These are phyloP conservation scores for Xylaria sp. DNA, from an alignment of 2,329 filamentous ascomycete species.

Conservation along the genomic window DNA sequence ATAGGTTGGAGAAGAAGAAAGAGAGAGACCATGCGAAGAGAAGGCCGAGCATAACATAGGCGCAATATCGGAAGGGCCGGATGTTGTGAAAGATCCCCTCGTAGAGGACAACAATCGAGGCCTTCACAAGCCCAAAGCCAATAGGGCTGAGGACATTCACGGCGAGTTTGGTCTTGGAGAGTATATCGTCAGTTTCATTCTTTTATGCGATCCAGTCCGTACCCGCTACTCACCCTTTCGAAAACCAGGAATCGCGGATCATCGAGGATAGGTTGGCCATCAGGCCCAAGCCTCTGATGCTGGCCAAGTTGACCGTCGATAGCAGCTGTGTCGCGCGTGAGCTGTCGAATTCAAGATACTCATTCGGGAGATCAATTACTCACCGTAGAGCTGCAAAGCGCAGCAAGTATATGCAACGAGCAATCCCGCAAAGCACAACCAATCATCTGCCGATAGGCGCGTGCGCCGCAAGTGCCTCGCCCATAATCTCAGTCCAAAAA, in stretches of 20 bases:
- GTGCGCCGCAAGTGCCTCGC: slow-evolving; percentile 31
- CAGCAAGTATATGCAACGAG: slow-evolving; percentile 33
- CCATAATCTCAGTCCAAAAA: slow-evolving; percentile 37
- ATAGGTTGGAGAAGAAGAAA: slow-evolving; percentile 45
- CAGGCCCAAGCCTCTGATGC: slow-evolving; percentile 34
- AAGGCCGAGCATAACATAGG: slow-evolving; percentile 34
- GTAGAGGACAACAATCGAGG: slow-evolving; percentile 40
- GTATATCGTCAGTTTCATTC: not conserved
- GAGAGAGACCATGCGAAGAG: slow-evolving; percentile 41
- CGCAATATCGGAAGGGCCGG: slow-evolving; percentile 31
- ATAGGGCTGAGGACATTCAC: slow-evolving; percentile 38
- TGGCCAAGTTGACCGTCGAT: slow-evolving; percentile 39
- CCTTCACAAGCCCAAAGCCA: slow-evolving; percentile 40
- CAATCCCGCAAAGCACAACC: slow-evolving; percentile 28
- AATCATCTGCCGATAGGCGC: slow-evolving; percentile 34
- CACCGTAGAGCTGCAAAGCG: slow-evolving; percentile 33
- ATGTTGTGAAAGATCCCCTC: slow-evolving; percentile 37
- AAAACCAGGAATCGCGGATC: slow-evolving; percentile 40
- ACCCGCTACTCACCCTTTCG: slow-evolving; percentile 35
- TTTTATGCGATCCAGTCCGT: not conserved
- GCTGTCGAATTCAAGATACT: not conserved
- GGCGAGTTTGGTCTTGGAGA: slow-evolving; percentile 39
- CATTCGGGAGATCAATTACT: slow-evolving; percentile 3
- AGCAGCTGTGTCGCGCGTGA: slow-evolving; percentile 26
- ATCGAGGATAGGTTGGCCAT: slow-evolving; percentile 37